These are phyloP conservation scores for Parietaria judaica DNA, from an alignment of 306 rosid genomes.

Conservation along the genomic window DNA sequence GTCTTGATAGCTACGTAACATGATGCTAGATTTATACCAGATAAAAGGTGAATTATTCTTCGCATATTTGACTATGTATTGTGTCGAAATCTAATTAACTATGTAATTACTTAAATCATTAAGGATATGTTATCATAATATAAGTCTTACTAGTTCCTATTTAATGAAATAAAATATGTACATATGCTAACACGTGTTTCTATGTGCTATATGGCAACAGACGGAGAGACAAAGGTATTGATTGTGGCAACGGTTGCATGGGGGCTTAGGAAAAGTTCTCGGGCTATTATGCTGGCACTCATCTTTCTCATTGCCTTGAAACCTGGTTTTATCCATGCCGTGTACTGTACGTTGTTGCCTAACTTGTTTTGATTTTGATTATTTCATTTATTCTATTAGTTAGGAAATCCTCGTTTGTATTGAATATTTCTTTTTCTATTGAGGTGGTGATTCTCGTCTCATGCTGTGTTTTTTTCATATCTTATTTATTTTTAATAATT, in stretches of 20 bases:
- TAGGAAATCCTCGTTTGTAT: no score
- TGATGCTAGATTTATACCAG: background rate
- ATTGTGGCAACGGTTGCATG: conserved; percentile 97
- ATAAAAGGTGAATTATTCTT: background rate
- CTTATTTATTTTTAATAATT: no score
- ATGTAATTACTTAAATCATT: no score
- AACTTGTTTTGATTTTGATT: conserved; percentile 5
- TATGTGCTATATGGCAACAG: conserved; percentile 32
- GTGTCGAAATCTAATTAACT: background rate
- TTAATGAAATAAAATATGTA: no score
- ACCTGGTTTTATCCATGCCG: conserved; percentile 96
- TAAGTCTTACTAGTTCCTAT: no score
- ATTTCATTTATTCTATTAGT: no score
- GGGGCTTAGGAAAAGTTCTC: conserved; percentile 87
- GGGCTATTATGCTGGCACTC: conserved; percentile 70
- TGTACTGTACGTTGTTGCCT: conserved; percentile 62
- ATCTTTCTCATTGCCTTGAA: conserved; percentile 86
- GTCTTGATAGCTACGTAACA: background rate
- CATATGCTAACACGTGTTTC: no score
- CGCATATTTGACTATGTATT: conserved; percentile 3
- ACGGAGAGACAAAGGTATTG: conserved; percentile 85
- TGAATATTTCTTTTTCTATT: no score
- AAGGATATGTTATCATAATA: no score
- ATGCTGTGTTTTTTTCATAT: no score
- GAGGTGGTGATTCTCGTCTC: no score